These are phyloP conservation scores for Coemansia sp. DNA, from an alignment of 192 early-diverging fungal species.

Conservation along the genomic window DNA sequence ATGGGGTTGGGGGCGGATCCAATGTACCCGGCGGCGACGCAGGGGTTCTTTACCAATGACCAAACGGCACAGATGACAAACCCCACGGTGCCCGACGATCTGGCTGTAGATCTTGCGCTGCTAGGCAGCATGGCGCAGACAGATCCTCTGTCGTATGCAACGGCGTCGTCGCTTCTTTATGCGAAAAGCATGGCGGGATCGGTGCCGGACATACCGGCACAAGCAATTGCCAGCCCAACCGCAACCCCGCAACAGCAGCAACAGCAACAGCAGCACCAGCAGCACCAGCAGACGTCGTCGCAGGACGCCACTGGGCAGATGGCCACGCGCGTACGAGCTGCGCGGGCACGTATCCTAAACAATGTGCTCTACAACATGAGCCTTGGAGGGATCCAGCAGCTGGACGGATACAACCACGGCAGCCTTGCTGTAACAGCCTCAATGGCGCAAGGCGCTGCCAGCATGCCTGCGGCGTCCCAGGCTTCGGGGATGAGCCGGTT, in stretches of 20 bases:
- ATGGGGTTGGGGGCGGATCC: conserved; percentile 29
- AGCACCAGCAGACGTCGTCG: background rate
- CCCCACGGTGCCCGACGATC: background rate
- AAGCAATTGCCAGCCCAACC: background rate
- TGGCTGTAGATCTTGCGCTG: conserved; percentile 19
- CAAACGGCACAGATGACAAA: background rate
- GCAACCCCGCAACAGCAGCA: background rate
- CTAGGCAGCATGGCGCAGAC: conserved; percentile 5
- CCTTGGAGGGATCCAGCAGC: conserved; percentile 47
- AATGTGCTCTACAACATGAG: conserved; percentile 44
- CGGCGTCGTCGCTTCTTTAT: conserved; percentile 16
- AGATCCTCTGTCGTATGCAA: conserved; percentile 10
- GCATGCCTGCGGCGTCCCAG: background rate
- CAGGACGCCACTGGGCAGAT: background rate
- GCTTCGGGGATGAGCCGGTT: conserved; percentile 20
- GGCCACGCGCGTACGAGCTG: conserved; percentile 12
- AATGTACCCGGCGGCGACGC: conserved; percentile 11
- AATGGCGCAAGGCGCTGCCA: conserved; percentile 1
- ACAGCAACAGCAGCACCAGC: background rate
- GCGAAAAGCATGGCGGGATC: conserved; percentile 8
- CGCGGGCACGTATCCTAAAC: conserved; percentile 26
- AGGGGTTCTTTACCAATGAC: conserved; percentile 15
- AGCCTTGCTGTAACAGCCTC: conserved; percentile 12
- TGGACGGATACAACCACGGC: conserved; percentile 39
- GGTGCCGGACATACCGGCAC: background rate